Base-by-base conservation (phyloP, 441 rosid species). In the Gossypium trilobum region DNA sequence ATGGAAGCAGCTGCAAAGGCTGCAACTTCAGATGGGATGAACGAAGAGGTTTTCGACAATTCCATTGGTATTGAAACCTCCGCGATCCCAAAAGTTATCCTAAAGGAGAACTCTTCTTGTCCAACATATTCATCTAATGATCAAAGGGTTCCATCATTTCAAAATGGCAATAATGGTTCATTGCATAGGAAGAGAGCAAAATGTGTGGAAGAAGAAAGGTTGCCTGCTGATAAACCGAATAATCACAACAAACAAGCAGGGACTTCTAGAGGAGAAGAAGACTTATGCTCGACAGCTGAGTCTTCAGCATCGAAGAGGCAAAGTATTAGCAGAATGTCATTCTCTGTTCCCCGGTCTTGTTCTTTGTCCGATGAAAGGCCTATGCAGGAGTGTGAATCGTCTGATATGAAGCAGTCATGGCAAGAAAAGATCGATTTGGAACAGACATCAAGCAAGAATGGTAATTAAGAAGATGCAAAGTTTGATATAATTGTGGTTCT, bases 1-100 rank as follows among this genome's bases (percentile, higher is more conserved):
- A 65, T 76, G 63, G 92, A 87, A 72, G 89, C 89, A 4, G 83
- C 88, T 55, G 86, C 86, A 68, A 84, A 71, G 11, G 80, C 85
- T 39, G 78, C 71, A 22, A 78, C 56, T 55, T 79, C 84, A n/a
- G 77, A 59, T 67, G 86, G 76, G 74, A 63, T 71, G 10, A 73
- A 70, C 77, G 97, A 93, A 84, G 90, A 79, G 0, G 87, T 93
- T 57, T 87, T 76, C 2, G 98, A 93, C 73, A 91, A 87, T 78
- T 75, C 88, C 0, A 91, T 75, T 62, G 73, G 58, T 66, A 78
- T 81, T 27, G 87, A 78, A 50, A 70, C 71, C 22, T 72, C 60
- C 9, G 39, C 72, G 29, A 79, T 81, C 68, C 85, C 80, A 5
- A 85, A 71, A 76, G 85, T 82, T 75, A 39, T 77, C 13, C 10